Base-by-base conservation (phyloP, 768 basidiomycete species). In the Gloeophyllum trabeum region DNA sequence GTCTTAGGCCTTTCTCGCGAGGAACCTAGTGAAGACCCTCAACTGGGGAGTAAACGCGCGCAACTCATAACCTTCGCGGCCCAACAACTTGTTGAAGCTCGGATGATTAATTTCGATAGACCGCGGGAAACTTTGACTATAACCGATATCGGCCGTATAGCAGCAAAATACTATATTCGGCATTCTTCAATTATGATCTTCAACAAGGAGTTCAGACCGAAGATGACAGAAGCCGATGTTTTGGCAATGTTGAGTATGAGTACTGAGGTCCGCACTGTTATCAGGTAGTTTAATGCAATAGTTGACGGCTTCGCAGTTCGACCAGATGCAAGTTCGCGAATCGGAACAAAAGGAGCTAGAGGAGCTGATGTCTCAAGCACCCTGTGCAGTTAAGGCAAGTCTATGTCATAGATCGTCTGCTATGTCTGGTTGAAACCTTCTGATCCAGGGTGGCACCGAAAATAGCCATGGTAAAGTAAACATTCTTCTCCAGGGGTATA, bases 151-250 rank as follows among this genome's bases (percentile, higher is more conserved):
- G 96, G 96, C n/a, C 69, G 91, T 48, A 93, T 98, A 51, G 92
- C 96, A 0, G 90, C 94, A 3, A 93, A 86, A 61, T 99, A 96
- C 60, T 99, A 98, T 61, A 85, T 99, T 54, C 76, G 84, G 16
- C 64, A 89, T 57, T 63, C 75, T 35, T 91, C 88, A 3, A 80
- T 98, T 25, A 88, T 89, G 58, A 75, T 86, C 4, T 98, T 94
- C 68, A 87, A 84, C 59, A 61, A 72, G 47, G 61, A 73, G 45
- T 88, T 98, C 61, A 70, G 76, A 39, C 71, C 78, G 1, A 75
- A 65, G 43, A 96, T 98, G 93, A 75, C 82, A 2, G 94, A 97
- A 61, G 96, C 93, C 2, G 92, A 97, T 60, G 75, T 90, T 23
- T 70, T 99, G 44, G 72, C 61, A 2, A 79, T 97, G 77, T 71